Evolutionary conservation across 768 basidiomycete species (phyloP), one percentile per base, ranked within the genome.

Genomic region (Pulveroboletus ravenelii): DNA sequence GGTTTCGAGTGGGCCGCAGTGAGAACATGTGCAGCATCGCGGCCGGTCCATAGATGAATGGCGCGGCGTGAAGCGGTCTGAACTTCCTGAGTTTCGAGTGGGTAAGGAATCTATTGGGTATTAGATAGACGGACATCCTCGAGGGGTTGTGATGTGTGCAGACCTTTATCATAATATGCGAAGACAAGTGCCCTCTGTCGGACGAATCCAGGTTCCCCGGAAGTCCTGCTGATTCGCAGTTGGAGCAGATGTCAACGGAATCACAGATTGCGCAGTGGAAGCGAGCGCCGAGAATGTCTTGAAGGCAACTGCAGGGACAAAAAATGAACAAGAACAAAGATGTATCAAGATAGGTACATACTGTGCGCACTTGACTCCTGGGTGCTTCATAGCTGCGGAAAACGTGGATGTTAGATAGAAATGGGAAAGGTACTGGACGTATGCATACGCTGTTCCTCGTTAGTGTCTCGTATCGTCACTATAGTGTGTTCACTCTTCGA

Each of bases 141-240:
- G 43, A 35, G 23, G 17, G n/a, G 44, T 31, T 0, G 36, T 29
- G n/a, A 27, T 8, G 25, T 6, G 13, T 23, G 47, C 65, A 41
- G 52, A 89, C 93, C 82, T 97, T 97, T 69, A 97, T 89, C 78
- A 95, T 80, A 56, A 95, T 93, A 62, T 97, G 93, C 2, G 88
- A 86, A 14, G 87, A 89, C 47, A 78, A 77, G 57, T 92, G 90
- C 0, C 87, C 89, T 5, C 82, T 85, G 36, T 89, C 86, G 1
- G 79, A 74, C 1, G 86, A 82, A 52, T 90, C 85, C 10, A 91
- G 69, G 51, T 89, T 90, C 6, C 89, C 89, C 3, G 90, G 89
- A 31, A 93, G 74, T 27, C 90, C 90, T 25, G 85, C 89, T 10
- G 87, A 85, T 65, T 93, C 90, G 63, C 90, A 93, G 56, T 90